Evolutionary conservation across 805 yeast genomes (phyloP), one percentile per base, ranked within the genome.

Genomic region (Candida endomychidarum): DNA sequence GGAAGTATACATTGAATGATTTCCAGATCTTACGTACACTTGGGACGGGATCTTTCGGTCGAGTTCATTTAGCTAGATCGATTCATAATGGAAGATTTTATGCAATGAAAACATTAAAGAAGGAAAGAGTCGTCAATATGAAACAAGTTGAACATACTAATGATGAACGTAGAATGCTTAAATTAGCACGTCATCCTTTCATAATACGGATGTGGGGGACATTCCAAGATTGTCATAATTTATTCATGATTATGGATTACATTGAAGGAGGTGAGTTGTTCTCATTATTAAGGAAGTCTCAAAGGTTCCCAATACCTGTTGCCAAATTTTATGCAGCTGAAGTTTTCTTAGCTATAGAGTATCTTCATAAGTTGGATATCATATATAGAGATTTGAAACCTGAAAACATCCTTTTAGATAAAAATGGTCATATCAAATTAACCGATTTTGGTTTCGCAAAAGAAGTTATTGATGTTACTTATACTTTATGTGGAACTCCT

Each of bases 151-250:
- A 78, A 54, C 83, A 78, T 54, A 77, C 83, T 14, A 78, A 78
- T 51, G 83, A 78, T 53, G 83, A 78, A 57, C 60, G 83, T 41
- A 61, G 81, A 48, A 78, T 78, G 77, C 60, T 78, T 27, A 75
- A 72, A 46, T 61, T 76, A 40, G 78, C 77, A 9, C 78, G 77
- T 47, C 83, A 78, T 51, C 83, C 83, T 5, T 78, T 77, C 46
- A 63, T 78, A 47, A 77, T 76, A 46, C 56, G 82, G 41, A 77
- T 78, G 81, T 78, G 83, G 83, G 83, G 83, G n/a, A 78, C 82
- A 5, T 78, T 73, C 51, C 82, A 77, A 54, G 83, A 78, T 51
- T 64, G 77, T 26, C 69, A 67, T 48, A 75, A 75, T 48, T 58
- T 78, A 41, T 78, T 77, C 47, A 77, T 78, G 82, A 75, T 78